Base-by-base conservation (phyloP, 2,329 filamentous ascomycete genomes). In the Colletotrichum sansevieriae region DNA sequence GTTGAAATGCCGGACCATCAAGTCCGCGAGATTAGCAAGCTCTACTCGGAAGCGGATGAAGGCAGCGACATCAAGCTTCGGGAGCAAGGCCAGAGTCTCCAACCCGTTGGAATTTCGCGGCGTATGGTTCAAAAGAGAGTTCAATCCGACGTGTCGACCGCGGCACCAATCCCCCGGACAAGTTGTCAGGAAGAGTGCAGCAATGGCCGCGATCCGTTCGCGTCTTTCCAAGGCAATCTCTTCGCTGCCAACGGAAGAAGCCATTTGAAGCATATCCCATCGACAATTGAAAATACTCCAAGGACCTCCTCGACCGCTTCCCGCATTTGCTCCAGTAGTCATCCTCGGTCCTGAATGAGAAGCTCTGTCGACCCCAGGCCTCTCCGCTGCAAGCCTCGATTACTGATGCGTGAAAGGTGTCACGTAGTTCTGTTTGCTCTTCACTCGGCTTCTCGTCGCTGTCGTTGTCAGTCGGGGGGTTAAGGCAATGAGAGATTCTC, bases 251-350 rank as follows among this genome's bases (percentile, higher is more conserved):
- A 22, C 13, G 10, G 15, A 0, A 10, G 18, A 3, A 15, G 0
- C 1, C 22, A 25, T 51, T 29, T 18, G 1, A 0, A 1, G 13
- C 1, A 37, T 3, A 18, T 44, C n/a, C 37, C 0, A 55, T 29
- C 51, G 51, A 3, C 13, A 9, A 8, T 55, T 13, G 15, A 55
- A 55, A 55, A 12, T 55, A 33, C 11, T n/a, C 35, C 1, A 55
- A 18, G 25, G 51, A 13, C 3, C 11, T 18, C 10, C 51, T 29
- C 10, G 49, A 54, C 6, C 25, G 20, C 25, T 33, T 33, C 49
- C 49, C 37, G 7, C 22, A 54, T 25, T 13, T n/a, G 41, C n/a
- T 18, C 41, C 41, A 44, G 3, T 44, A 15, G 41, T 44, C 41
- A 44, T 44, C n/a, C 41, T 44, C 13, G 15, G 41, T 15, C 7